A percentile compares a stretch with the other conserved stretches of the same genome.
These are phyloP conservation scores for Betula pendula DNA, from an alignment of 306 rosid genomes.

Conservation along the genomic window DNA sequence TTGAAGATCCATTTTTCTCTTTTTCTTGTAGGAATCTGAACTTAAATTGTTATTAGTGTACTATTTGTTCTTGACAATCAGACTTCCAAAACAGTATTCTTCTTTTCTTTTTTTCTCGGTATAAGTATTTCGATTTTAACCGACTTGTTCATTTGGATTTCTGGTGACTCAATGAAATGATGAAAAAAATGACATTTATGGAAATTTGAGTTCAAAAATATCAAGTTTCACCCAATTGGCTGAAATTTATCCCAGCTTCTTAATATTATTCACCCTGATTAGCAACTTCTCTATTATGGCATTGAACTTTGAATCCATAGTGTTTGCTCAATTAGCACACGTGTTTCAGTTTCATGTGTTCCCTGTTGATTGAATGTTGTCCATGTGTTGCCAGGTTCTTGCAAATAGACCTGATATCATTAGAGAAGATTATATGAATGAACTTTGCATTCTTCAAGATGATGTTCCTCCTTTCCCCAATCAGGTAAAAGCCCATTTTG, in stretches of 20 bases:
- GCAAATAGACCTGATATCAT: conserved; percentile 98
- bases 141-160: neutral
- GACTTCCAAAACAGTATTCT: neutral
- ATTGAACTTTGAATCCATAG: neutral
- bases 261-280: neutral
- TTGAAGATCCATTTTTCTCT: neutral
- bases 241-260: neutral
- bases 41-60: neutral
- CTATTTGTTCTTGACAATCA: neutral
- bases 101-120: neutral
- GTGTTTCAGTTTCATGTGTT: conserved; percentile 7
- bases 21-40: neutral
- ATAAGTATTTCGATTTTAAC: neutral
- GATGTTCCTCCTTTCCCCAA: conserved; percentile 97
- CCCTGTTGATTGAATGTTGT: conserved; percentile 29
- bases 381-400: conserved; percentile 70
- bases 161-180: neutral
- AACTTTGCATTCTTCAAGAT: conserved; percentile 98
- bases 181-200: neutral
- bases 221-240: neutral
- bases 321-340: neutral
- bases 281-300: neutral
- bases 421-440: conserved; percentile 99
- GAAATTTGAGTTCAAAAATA: neutral
- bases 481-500: conserved; percentile 51